These are phyloP conservation scores for Saprolegnia parasitica DNA, from an alignment of 352 stramenopile species.

Conservation along the genomic window DNA sequence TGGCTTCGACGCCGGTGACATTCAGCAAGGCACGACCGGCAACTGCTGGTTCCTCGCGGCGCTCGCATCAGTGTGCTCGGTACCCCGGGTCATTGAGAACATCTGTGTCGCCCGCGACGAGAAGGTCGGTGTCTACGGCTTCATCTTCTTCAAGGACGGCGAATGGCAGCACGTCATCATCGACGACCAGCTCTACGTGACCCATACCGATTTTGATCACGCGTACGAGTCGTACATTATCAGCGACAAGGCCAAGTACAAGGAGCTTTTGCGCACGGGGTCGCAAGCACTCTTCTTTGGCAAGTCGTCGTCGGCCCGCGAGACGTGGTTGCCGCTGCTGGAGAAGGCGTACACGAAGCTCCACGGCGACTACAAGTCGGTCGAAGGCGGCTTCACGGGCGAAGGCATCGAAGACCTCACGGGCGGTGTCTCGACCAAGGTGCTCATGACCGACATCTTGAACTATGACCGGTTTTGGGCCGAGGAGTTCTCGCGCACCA, in stretches of 20 bases:
- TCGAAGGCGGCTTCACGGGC: constrained; percentile 55
- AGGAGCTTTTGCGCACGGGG: constrained; percentile 33
- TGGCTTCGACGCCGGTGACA: constrained; percentile 55
- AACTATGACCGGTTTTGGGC: constrained; percentile 40
- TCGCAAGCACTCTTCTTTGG: constrained; percentile 42
- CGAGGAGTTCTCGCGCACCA: constrained; percentile 39
- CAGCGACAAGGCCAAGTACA: constrained; percentile 32
- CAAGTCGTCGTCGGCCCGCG: constrained; percentile 46
- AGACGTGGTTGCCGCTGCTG: constrained; percentile 79
- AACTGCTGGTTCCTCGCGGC: constrained; percentile 82
- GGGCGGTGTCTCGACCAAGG: constrained; percentile 39
- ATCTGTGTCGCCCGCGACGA: constrained; percentile 50
- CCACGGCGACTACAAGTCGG: constrained; percentile 60
- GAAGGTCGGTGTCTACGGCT: constrained; percentile 46
- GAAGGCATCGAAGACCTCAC: constrained; percentile 46
- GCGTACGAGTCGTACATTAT: constrained; percentile 33
- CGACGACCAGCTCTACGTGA: constrained; percentile 43
- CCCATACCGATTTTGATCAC: constrained; percentile 32
- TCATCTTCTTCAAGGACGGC: constrained; percentile 51
- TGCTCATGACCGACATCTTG: constrained; percentile 38
- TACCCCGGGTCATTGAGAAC: constrained; percentile 56
- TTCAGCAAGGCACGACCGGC: constrained; percentile 64
- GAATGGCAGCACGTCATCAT: constrained; percentile 46
- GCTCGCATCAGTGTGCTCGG: constrained; percentile 63
- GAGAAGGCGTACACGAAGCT: constrained; percentile 86